Evolutionary conservation across 2,329 filamentous ascomycete genomes (phyloP).

Genomic region (Colletotrichum lini): DNA sequence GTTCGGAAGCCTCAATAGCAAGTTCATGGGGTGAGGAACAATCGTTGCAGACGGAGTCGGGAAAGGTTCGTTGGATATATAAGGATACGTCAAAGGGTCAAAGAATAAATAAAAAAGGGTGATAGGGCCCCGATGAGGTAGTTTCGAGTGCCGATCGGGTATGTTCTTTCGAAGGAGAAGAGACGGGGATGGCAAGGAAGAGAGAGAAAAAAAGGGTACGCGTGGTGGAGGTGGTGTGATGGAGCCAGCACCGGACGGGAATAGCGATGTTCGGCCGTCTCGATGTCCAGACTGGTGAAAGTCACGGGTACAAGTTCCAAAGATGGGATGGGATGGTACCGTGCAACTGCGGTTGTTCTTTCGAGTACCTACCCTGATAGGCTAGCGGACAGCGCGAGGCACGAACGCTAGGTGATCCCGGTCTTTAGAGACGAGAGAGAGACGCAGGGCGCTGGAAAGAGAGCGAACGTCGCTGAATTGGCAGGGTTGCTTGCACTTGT

Average conservation of each 20-base stretch:
- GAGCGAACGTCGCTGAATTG: not conserved
- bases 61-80: conserved; percentile 33
- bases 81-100: conserved; percentile 34
- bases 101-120: not conserved
- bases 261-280: conserved; percentile 27
- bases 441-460: not conserved
- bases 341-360: conserved; percentile 1
- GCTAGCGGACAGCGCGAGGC: conserved; percentile 33
- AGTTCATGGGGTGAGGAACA: conserved; percentile 52
- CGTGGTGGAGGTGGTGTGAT: conserved; percentile 35
- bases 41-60: conserved; percentile 30
- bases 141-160: conserved; percentile 29
- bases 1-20: conserved; percentile 56
- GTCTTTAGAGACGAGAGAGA: not conserved
- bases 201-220: conserved; percentile 35
- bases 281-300: conserved; percentile 17
- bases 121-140: conserved; percentile 37
- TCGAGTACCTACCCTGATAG: conserved; percentile 34
- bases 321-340: conserved; percentile 16
- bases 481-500: conserved; percentile 11
- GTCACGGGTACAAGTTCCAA: conserved; percentile 33
- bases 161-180: conserved; percentile 33
- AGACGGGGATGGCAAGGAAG: conserved; percentile 38
- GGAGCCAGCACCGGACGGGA: conserved; percentile 35
- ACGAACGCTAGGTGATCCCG: conserved; percentile 36